phyloP scores from a whole-genome alignment of 306 rosid species.

The Quercus agrifolia region DNA sequence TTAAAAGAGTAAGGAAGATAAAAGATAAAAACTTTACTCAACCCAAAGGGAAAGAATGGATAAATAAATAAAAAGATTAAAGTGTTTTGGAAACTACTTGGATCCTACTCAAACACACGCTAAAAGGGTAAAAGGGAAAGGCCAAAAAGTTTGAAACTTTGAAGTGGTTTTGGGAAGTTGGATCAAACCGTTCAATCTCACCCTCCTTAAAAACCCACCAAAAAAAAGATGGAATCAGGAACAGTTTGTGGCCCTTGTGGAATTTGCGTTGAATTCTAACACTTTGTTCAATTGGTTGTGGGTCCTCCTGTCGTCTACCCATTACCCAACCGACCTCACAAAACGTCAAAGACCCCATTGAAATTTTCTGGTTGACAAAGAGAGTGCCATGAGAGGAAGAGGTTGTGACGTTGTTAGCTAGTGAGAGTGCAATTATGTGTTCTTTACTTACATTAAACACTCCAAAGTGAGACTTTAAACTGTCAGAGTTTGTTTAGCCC shows the following conservation, averaged over 20 bases:
- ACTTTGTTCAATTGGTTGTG: slow-evolving; percentile 34
- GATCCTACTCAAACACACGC: slow-evolving; percentile 52
- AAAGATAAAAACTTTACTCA: background rate
- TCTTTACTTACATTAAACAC: background rate
- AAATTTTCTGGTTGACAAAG: slow-evolving; percentile 44
- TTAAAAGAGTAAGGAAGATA: slow-evolving; percentile 5
- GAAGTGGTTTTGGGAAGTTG: slow-evolving; percentile 21
- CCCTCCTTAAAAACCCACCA: slow-evolving; percentile 20
- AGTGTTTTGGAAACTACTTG: slow-evolving; percentile 41
- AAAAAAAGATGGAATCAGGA: slow-evolving; percentile 20
- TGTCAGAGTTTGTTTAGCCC: no score
- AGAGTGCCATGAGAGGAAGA: background rate
- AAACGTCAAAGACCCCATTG: slow-evolving; percentile 50
- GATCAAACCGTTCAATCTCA: slow-evolving; percentile 9
- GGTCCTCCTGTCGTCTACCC: slow-evolving; percentile 31
- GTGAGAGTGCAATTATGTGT: background rate
- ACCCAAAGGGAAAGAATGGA: no score
- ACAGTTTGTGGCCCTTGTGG: background rate
- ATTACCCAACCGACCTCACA: slow-evolving; percentile 42
- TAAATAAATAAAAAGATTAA: slow-evolving; percentile 16
- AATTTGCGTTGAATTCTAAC: slow-evolving; percentile 25
- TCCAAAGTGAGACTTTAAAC: background rate
- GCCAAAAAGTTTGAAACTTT: background rate
- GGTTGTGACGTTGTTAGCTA: background rate
- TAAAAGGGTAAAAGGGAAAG: slow-evolving; percentile 26